Percentiles rank a stretch among this genome's conserved stretches.
These are phyloP conservation scores for Scheffersomyces titani DNA, from an alignment of 1,139 yeast genomes.

Conservation along the genomic window DNA sequence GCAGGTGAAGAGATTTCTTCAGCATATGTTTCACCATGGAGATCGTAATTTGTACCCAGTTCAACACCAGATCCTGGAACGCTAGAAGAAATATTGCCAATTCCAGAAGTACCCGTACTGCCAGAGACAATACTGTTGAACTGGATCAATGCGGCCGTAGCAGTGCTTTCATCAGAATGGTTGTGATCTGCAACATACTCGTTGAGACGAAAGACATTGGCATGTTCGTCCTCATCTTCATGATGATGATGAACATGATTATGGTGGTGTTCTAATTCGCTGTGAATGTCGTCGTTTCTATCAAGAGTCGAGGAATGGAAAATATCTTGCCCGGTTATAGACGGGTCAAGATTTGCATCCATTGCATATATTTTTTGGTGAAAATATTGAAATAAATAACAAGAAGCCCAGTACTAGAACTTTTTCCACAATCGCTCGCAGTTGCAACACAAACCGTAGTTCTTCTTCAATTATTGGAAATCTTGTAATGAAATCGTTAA, in stretches of 20 bases:
- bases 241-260: slow-evolving; percentile 2
- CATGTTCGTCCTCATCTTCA: slow-evolving; percentile 2
- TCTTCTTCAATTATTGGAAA: neutral
- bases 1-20: neutral
- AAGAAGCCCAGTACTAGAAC: neutral
- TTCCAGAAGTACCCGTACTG: slow-evolving; percentile 1
- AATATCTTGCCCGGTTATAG: slow-evolving; percentile 9
- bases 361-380: slow-evolving; percentile 2
- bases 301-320: slow-evolving; percentile 1
- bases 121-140: slow-evolving; percentile 5
- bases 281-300: slow-evolving; percentile 1
- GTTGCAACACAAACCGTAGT: neutral
- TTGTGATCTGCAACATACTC: slow-evolving; percentile 9
- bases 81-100: slow-evolving; percentile 6
- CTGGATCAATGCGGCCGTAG: slow-evolving; percentile 21
- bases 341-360: slow-evolving; percentile 10
- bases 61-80: neutral
- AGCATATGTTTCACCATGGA: neutral
- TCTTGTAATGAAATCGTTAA: no score
- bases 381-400: neutral
- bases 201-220: slow-evolving; percentile 18
- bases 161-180: slow-evolving; percentile 11
- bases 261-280: neutral
- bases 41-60: neutral
- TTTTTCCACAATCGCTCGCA: neutral